Evolutionary conservation across 192 early-diverging fungal genomes (phyloP).

Genomic region (Dissophora ornata): DNA sequence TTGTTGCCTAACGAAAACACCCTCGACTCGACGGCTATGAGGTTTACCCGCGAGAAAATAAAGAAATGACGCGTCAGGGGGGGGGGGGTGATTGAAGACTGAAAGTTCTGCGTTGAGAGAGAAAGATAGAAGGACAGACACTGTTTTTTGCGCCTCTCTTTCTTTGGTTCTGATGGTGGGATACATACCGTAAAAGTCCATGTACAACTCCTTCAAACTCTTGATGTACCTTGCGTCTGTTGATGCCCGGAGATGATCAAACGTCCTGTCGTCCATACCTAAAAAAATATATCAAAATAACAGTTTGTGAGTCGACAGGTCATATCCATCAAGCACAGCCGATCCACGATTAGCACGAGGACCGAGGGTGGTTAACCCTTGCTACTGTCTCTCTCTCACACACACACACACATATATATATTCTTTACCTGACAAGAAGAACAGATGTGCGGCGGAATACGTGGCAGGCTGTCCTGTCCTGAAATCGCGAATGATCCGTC

Average conservation of each 20-base stretch:
- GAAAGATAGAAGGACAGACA: no score
- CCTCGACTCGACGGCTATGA: constrained; percentile 41
- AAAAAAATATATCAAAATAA: background rate
- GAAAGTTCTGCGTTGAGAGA: no score
- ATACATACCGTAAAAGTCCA: constrained; percentile 82
- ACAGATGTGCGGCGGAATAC: constrained; percentile 72
- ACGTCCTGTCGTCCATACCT: constrained; percentile 69
- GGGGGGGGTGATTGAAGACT: no score
- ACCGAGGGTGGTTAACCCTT: no score
- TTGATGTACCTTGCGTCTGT: constrained; percentile 72
- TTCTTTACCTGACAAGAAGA: constrained; percentile 63
- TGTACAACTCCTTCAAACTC: constrained; percentile 80
- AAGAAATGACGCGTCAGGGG: no score
- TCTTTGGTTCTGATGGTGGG: no score
- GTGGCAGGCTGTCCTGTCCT: constrained; percentile 57
- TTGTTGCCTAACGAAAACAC: constrained; percentile 35
- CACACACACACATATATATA: no score
- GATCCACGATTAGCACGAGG: no score
- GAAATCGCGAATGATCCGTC: constrained; percentile 70
- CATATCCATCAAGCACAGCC: background rate
- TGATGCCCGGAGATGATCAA: constrained; percentile 68
- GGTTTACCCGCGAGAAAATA: background rate
- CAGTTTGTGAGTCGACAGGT: background rate
- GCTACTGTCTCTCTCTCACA: no score
- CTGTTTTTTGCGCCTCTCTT: no score